Conservation (phyloP, 345 rosid species). For the Pelargonium nanum region DNA sequence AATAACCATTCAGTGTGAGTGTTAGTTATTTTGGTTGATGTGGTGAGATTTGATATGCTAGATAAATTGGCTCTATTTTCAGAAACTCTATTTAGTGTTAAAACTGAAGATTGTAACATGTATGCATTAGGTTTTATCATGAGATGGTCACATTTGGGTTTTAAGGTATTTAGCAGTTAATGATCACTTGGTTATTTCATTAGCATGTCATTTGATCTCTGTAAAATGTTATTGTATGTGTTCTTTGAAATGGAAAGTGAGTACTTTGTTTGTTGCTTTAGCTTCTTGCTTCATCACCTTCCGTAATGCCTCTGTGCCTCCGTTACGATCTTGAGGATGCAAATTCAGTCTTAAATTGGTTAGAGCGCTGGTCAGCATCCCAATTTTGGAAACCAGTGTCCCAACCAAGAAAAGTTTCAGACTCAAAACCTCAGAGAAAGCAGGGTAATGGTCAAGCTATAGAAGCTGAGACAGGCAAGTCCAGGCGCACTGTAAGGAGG, state of each 20-base stretch:
- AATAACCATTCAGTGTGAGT: not conserved
- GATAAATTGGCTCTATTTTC: not conserved
- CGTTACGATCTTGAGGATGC: conserved; percentile 43
- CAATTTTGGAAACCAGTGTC: conserved; percentile 65
- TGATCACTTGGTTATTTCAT: not conserved
- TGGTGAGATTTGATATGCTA: not conserved
- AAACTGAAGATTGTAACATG: not conserved
- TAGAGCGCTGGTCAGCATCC: conserved; percentile 72
- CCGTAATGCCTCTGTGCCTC: conserved; percentile 46
- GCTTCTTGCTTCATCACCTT: conserved; percentile 71
- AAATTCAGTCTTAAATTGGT: conserved; percentile 64
- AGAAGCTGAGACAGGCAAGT: conserved; percentile 49
- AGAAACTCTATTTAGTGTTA: not conserved
- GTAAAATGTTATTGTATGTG: not conserved
- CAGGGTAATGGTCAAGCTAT: conserved; percentile 30
- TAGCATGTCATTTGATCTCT: not conserved
- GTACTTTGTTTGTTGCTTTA: conserved; percentile 27
- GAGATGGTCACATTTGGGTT: not conserved
- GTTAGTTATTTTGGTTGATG: not conserved
- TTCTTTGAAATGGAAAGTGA: conserved; percentile 8
- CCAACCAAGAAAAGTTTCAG: conserved; percentile 37
- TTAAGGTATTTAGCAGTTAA: not conserved
- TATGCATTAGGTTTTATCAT: not conserved
- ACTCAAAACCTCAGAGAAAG: conserved; percentile 43
- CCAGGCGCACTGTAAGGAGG: conserved; percentile 54